Evolutionary conservation across 2,329 filamentous ascomycete species (phyloP).

Genomic region (Aspergillus melleus): DNA sequence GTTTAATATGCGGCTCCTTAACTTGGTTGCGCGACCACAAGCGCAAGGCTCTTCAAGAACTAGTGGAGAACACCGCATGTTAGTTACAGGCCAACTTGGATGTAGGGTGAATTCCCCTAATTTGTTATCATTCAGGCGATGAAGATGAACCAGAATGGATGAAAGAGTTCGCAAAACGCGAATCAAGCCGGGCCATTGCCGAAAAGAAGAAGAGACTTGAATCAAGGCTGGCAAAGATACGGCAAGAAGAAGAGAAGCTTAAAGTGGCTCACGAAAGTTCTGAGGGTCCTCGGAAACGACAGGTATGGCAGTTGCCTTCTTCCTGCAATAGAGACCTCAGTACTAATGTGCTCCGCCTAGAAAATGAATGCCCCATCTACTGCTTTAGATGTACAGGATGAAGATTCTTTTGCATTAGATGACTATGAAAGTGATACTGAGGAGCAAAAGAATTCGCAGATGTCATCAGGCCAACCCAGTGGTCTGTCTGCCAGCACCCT

Average conservation of each 20-base stretch:
- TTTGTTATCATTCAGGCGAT: slow-evolving; percentile 41
- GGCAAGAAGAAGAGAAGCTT: slow-evolving; percentile 61
- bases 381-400: slow-evolving; percentile 44
- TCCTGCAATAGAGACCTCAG: not conserved
- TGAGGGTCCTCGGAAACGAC: slow-evolving; percentile 49
- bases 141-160: slow-evolving; percentile 86
- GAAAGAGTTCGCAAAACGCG: slow-evolving; percentile 69
- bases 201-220: slow-evolving; percentile 72
- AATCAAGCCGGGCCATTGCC: slow-evolving; percentile 66
- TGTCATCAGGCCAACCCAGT: slow-evolving; percentile 32
- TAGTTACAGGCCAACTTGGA: slow-evolving; percentile 23
- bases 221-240: slow-evolving; percentile 64
- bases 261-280: slow-evolving; percentile 53
- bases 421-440: slow-evolving; percentile 70
- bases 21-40: slow-evolving; percentile 91
- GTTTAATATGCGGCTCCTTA: slow-evolving; percentile 82
- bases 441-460: slow-evolving; percentile 24
- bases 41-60: slow-evolving; percentile 56
- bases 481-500: slow-evolving; percentile 73
- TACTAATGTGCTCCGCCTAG: slow-evolving; percentile 20
- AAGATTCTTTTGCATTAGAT: slow-evolving; percentile 72
- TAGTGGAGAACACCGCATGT: slow-evolving; percentile 49
- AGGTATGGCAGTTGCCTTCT: slow-evolving; percentile 28
- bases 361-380: slow-evolving; percentile 24
- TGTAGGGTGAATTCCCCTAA: not conserved